Conservation (phyloP, 176 grass and related monocot genomes). For the Musa acuminata region DNA sequence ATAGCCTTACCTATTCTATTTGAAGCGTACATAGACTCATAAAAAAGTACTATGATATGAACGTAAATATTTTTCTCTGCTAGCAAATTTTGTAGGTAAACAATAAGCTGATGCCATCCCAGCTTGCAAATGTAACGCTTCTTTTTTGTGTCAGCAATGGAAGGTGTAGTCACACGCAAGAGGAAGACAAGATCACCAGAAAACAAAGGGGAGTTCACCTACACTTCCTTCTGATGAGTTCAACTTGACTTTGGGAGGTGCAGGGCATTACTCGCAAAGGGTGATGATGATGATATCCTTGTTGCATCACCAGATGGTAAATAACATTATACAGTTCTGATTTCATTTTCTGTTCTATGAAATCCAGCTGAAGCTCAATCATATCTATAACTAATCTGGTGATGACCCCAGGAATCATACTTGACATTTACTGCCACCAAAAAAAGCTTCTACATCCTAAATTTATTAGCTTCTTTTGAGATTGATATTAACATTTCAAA, state of each 20-base stretch:
- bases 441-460: too few relatives aligned
- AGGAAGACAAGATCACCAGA: constrained; percentile 39
- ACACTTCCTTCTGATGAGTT: constrained; percentile 39
- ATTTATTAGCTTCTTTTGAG: too few relatives aligned
- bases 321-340: not conserved
- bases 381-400: too few relatives aligned
- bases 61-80: not conserved
- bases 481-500: too few relatives aligned
- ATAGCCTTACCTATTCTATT: not conserved
- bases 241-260: constrained; percentile 79
- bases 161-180: constrained; percentile 55
- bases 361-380: too few relatives aligned
- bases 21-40: not conserved
- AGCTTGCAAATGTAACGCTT: not conserved
- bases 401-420: too few relatives aligned
- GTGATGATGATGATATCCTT: constrained; percentile 50
- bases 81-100: not conserved
- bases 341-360: not conserved
- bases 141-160: constrained; percentile 47
- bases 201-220: constrained; percentile 33
- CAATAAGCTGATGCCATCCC: not conserved
- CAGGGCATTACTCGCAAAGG: constrained; percentile 71
- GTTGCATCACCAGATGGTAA: constrained; percentile 83
- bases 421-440: too few relatives aligned
- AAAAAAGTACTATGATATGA: not conserved